Base-by-base conservation (phyloP, 169 alveolate genomes). In the Babesia bovis region DNA sequence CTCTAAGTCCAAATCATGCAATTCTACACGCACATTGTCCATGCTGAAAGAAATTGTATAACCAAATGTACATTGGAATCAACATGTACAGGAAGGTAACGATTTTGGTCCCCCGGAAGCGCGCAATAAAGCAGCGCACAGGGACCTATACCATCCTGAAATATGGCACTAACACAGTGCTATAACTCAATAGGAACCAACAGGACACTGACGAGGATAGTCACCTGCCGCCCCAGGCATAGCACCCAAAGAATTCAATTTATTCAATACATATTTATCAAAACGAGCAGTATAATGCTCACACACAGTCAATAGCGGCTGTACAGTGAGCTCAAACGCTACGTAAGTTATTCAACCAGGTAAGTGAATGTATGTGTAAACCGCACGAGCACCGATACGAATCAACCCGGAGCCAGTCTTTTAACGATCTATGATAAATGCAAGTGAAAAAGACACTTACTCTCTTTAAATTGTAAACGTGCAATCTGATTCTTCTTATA, bases 181-280 rank as follows among this genome's bases (percentile, higher is more conserved):
- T 41, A 4, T 21, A 36, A 5, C 4, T 60, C 58, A 23, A 25
- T 25, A 4, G 10, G 30, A 4, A 44, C 71, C 61, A 63, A 58
- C 73, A 23, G 6, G 15, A 36, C 42, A 60, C 73, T 52, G 28
- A 40, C 12, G 61, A 41, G 73, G 73, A 63, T 45, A 58, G 60
- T 10, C 50, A 50, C 47, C 49, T 60, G 61, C 9, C 73, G 50
- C 73, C 73, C 73, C 73, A 63, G 73, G 73, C 73, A 47, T 60
- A 45, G 5, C 51, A 52, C 60, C 61, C 40, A 36, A 32, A 49
- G 25, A 17, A 28, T 21, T 15, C 13, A 3, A 13, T 4, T 55
- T n/a, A 58, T 26, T 63, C 58, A 49, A 44, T 28, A 44, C 61
- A 15, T 30, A 42, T 45, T 30, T 47, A 6, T 42, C 30, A 28